Base-by-base conservation (phyloP, 23 red algal genomes). In the Gracilaria vermiculophylla region DNA sequence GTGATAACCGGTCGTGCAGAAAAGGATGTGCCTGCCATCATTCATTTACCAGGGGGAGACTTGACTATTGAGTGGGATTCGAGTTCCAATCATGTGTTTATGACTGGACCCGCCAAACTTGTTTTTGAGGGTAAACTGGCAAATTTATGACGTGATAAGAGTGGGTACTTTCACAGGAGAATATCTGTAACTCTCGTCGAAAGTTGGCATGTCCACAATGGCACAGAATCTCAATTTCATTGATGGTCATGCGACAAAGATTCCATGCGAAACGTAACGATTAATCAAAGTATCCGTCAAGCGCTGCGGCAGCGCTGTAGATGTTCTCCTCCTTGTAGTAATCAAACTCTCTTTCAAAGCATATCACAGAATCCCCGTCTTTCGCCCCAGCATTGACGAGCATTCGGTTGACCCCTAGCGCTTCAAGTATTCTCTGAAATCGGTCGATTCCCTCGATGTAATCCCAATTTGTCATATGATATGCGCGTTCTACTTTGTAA, bases 101-200 rank as follows among this genome's bases (percentile, higher is more conserved):
- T 99, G 97, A 99, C 97, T n/a, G 97, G 97, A 31, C 97, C 97
- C 17, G 97, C 92, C 2, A 84, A 98, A 35, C 71, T 95, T 44
- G 96, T 95, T 14, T 98, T 81, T 52, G 80, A 85, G 47, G 92
- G 92, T 6, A 47, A 75, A 40, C 66, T 87, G 48, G 19, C 79
- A 51, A 83, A 66, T 29, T 19, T 83, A 14, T 83, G 47, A 83
- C 21, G 37, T n/a, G n/a, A n/a, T n/a, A n/a, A n/a, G n/a, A n/a
- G 35, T 64, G 29, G 8, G 7, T 25, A 64, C 3, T 64, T 34
- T 16, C 4, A 15, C 29, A 35, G 58, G 32, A 25, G 16, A 64
- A 64, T 1, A 3, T 35, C 2, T 34, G 16, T 3, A 8, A 64
- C 5, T 35, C 58, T 32, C 2, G 28, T 76, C 27, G 2, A 33